Evolutionary conservation across 2,329 filamentous ascomycete species (phyloP).

Genomic region (Colletotrichum musicola): DNA sequence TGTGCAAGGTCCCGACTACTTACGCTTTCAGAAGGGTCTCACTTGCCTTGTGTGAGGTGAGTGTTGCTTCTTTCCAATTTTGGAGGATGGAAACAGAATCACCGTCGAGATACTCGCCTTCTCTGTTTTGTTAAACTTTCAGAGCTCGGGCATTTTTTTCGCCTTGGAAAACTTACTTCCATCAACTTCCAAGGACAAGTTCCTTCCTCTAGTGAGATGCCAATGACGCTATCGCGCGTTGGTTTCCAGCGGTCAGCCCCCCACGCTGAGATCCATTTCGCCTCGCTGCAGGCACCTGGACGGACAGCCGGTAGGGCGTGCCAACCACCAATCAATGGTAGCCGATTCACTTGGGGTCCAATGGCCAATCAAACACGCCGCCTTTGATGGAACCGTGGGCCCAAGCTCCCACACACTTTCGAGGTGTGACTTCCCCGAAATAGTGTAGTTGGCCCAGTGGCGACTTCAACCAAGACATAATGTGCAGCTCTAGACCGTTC

Average conservation of each 20-base stretch:
- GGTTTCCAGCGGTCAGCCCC: slow-evolving; percentile 25
- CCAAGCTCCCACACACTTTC: slow-evolving; percentile 14
- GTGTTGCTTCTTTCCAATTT: not conserved
- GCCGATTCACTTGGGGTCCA: not conserved
- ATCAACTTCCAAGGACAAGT: slow-evolving; percentile 18
- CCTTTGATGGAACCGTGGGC: slow-evolving; percentile 9
- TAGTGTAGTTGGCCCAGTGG: not conserved
- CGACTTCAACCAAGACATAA: slow-evolving; percentile 7
- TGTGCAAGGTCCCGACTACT: not conserved
- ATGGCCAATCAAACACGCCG: slow-evolving; percentile 9
- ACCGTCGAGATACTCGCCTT: not conserved
- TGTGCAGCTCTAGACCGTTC: not conserved
- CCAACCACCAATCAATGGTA: not conserved
- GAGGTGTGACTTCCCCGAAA: slow-evolving; percentile 10
- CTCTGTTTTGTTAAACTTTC: not conserved
- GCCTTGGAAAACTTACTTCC: slow-evolving; percentile 1
- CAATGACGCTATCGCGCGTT: slow-evolving; percentile 37
- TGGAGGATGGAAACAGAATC: not conserved
- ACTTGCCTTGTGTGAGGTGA: not conserved
- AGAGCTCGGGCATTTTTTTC: not conserved
- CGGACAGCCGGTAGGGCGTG: slow-evolving; percentile 18
- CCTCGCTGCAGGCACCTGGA: slow-evolving; percentile 27
- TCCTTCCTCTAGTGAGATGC: slow-evolving; percentile 12
- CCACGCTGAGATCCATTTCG: slow-evolving; percentile 25
- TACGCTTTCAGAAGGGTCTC: not conserved